Evolutionary conservation across 805 yeast species (phyloP).

Genomic region (Candida sithepensis): DNA sequence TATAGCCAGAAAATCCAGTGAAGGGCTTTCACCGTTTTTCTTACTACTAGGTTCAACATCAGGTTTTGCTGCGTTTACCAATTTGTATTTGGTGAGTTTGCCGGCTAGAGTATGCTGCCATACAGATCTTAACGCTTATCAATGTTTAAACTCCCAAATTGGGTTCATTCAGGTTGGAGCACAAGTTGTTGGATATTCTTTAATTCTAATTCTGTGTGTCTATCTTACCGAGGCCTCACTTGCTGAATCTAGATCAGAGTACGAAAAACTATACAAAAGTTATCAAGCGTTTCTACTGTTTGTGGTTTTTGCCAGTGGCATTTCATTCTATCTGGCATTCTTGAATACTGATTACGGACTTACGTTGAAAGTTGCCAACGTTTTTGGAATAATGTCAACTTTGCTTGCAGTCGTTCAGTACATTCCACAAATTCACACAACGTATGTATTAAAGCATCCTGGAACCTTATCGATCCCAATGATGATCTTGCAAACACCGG

Average conservation of each 20-base stretch:
- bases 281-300: slow-evolving; percentile 40
- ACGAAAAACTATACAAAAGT: slow-evolving; percentile 36
- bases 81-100: slow-evolving; percentile 58
- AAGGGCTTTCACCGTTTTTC: slow-evolving; percentile 74
- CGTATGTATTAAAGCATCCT: slow-evolving; percentile 65
- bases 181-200: slow-evolving; percentile 57
- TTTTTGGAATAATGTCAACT: slow-evolving; percentile 65
- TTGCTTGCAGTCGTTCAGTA: slow-evolving; percentile 65
- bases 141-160: slow-evolving; percentile 63
- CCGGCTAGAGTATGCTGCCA: slow-evolving; percentile 63
- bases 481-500: slow-evolving; percentile 89
- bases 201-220: slow-evolving; percentile 55
- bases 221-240: slow-evolving; percentile 41
- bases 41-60: slow-evolving; percentile 68
- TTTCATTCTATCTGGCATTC: slow-evolving; percentile 32
- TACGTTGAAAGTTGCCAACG: slow-evolving; percentile 44
- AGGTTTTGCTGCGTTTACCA: slow-evolving; percentile 63
- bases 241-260: slow-evolving; percentile 45
- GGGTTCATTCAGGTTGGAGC: slow-evolving; percentile 64
- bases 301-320: slow-evolving; percentile 31
- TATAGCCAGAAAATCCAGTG: slow-evolving; percentile 55
- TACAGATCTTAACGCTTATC: slow-evolving; percentile 39
- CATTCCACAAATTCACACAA: slow-evolving; percentile 74
- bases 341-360: slow-evolving; percentile 10
- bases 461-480: slow-evolving; percentile 76